Conservation (phyloP, 129 eudicot genomes). For the Kitagawia praeruptora region DNA sequence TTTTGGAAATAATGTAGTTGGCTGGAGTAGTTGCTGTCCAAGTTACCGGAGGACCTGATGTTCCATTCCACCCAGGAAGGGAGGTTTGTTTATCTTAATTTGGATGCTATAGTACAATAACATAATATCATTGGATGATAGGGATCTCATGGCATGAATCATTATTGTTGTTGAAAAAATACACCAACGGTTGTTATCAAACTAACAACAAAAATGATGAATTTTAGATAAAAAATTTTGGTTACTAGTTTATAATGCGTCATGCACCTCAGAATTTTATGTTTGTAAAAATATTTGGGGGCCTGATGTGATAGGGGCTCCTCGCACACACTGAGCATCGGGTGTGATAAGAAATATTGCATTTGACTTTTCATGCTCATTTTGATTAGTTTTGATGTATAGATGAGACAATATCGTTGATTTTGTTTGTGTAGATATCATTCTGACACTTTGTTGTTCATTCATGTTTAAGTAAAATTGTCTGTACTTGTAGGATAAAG, state of each 20-base stretch:
- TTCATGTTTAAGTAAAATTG: not conserved
- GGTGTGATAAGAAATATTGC: not conserved
- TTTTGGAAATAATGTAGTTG: slow-evolving; percentile 28
- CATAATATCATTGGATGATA: not conserved
- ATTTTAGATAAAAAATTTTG: not conserved
- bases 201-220: too few relatives aligned
- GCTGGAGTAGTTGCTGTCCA: slow-evolving; percentile 96
- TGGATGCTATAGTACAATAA: not conserved
- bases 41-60: slow-evolving; percentile 78
- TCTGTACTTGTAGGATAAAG: slow-evolving; percentile 38
- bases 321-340: not conserved
- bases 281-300: not conserved
- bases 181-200: not conserved
- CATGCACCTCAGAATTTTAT: not conserved
- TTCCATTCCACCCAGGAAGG: slow-evolving; percentile 91
- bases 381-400: not conserved
- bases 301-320: too few relatives aligned
- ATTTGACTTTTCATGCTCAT: not conserved
- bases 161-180: not conserved
- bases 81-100: slow-evolving; percentile 27
- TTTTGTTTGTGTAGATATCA: not conserved
- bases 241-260: not conserved
- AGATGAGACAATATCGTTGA: not conserved
- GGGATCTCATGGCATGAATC: not conserved
- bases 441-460: not conserved